Evolutionary conservation across 2,329 filamentous ascomycete genomes (phyloP), one percentile per base, ranked within the genome.

Genomic region (Trichoderma sp.): DNA sequence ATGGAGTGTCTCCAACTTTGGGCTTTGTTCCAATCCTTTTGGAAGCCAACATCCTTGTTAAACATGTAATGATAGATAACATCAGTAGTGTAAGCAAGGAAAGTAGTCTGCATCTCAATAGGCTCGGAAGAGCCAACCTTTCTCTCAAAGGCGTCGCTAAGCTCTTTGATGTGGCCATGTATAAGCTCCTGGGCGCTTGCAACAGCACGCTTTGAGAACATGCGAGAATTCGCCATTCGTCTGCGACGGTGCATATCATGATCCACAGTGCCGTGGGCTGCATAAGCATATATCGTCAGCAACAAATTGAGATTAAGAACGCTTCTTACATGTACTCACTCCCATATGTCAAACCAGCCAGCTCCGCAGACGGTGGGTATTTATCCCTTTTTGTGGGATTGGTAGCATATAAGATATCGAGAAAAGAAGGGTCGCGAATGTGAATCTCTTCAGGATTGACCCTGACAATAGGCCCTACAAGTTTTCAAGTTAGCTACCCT

Each of bases 401-500:
- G 7, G 67, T 18, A 12, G 67, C 66, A 58, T 77, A 78, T 30
- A 78, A 72, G 21, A 28, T 66, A 56, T 79, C 74, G 58, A 77
- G 79, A 43, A 74, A 77, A 18, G 73, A 73, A 0, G 78, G 74
- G 39, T 80, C 77, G n/a, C 75, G 65, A 43, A 80, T 75, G 66
- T 78, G 76, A 2, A 81, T 72, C 60, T 79, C 75, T 61, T 74
- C 57, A 3, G 78, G 78, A 14, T 72, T 76, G 56, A 79, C 77
- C n/a, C 79, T 75, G 32, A 80, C 72, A 57, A 80, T 79, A 2
- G 78, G 78, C 4, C 79, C 78, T 80, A 24, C 3, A 26, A 1
- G 30, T 28, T 24, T 21, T 39, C 6, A 39, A 39, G 28, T 60
- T 7, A 43, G 9, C 12, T 56, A 26, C 21, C 21, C n/a, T 51